phyloP scores from a whole-genome alignment of 83 land plant species.

The Isoetes engelmannii region DNA sequence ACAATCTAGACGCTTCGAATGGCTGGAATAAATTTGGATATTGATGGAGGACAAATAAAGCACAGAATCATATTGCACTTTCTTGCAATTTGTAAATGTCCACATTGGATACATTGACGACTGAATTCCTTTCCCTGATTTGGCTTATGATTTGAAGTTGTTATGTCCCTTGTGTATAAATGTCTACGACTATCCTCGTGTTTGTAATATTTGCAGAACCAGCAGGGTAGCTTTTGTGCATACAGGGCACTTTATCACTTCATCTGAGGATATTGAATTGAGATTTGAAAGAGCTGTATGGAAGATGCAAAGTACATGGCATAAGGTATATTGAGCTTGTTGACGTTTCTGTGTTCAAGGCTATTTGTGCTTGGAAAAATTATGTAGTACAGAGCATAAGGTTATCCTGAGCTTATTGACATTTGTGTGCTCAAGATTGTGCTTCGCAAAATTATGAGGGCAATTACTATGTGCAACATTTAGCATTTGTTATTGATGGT shows the following conservation, averaged over 20 bases:
- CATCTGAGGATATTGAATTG: constrained; percentile 62
- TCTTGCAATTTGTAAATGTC: constrained; percentile 52
- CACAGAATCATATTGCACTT: constrained; percentile 93
- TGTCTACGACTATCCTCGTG: no score
- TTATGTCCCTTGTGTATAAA: no score
- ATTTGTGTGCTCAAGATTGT: no score
- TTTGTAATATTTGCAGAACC: constrained; percentile 49
- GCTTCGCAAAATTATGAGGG: no score
- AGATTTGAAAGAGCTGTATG: constrained; percentile 81
- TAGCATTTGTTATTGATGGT: constrained; percentile 97
- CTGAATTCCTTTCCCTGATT: no score
- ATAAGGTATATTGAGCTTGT: constrained; percentile 45
- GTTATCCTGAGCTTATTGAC: constrained; percentile 21
- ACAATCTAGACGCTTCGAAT: constrained; percentile 76
- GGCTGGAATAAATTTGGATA: constrained; percentile 99
- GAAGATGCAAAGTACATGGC: constrained; percentile 78
- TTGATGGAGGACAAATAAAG: constrained; percentile 92
- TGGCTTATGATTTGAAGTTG: no score
- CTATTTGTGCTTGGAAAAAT: no score
- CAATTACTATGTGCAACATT: constrained; percentile 47
- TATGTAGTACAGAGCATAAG: constrained; percentile 68
- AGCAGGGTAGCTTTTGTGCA: constrained; percentile 68
- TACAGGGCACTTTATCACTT: constrained; percentile 70
- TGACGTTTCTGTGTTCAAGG: no score
- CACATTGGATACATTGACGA: no score